Evolutionary conservation across 441 rosid genomes (phyloP), one percentile per base, ranked within the genome.

Genomic region (Populus hybrid): DNA sequence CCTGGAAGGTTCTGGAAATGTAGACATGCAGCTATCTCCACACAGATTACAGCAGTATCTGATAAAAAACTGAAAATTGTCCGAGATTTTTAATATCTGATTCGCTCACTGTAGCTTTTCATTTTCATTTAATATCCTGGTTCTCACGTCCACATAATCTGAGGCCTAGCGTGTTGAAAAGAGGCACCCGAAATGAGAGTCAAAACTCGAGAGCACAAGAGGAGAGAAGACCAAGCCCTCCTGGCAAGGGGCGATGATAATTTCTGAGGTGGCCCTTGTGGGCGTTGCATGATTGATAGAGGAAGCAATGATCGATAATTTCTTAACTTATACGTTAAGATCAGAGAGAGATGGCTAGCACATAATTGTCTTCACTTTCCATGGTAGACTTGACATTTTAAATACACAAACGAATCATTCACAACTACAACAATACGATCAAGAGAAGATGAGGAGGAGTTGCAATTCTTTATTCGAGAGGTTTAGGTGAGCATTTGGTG

Each of bases 301-400:
- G 32, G 30, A 42, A 78, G 71, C 59, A 68, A 82, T 76, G n/a
- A n/a, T n/a, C n/a, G 34, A 77, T 67, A 82, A 53, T 82, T 40
- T 40, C 91, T 87, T 91, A 75, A 77, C 93, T 85, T 91, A 14
- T 28, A 89, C 87, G 93, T 75, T 34, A 89, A 84, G 90, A 71
- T 30, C 32, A 30, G 78, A n/a, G 14, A 36, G 61, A 72, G 53
- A 84, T 83, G 80, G 83, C 42, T 81, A 69, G 68, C 71, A 69
- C 67, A 80, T 88, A 88, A 82, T 85, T 83, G 77, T 86, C 90
- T 80, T 72, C 72, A 18, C 81, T 72, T 79, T 64, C 5, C 36
- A 3, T 2, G 24, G 10, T 35, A 9, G 32, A 32, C 32, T 28
- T 61, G 36, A 23, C 61, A 21, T 21, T 14, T 38, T 35, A 36